Evolutionary conservation across 1,284 basidiomycete genomes (phyloP).

Genomic region (Heterobasidion occidentale): DNA sequence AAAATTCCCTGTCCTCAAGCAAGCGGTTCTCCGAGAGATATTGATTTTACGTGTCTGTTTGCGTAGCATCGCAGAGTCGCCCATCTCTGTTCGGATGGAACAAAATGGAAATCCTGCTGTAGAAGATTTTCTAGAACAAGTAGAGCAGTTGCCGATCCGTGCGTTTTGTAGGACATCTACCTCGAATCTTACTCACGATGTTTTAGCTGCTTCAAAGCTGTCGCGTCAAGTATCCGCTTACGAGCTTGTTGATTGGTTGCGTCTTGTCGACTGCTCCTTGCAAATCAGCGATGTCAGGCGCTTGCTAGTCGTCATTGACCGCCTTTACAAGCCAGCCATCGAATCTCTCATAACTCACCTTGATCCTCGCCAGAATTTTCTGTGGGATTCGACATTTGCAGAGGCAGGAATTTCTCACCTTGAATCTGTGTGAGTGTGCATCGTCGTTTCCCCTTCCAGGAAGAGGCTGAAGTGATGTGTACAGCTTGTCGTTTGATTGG

Average conservation of each 20-base stretch:
- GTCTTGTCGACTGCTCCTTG: slow-evolving; percentile 33
- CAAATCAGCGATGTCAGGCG: slow-evolving; percentile 29
- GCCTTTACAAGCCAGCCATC: slow-evolving; percentile 35
- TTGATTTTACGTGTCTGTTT: slow-evolving; percentile 29
- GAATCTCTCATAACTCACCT: slow-evolving; percentile 34
- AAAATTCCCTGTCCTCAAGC: slow-evolving; percentile 18
- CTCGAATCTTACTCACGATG: slow-evolving; percentile 24
- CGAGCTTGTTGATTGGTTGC: slow-evolving; percentile 53
- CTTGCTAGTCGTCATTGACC: slow-evolving; percentile 28
- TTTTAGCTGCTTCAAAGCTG: slow-evolving; percentile 22
- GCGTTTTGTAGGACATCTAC: background rate
- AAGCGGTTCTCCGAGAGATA: slow-evolving; percentile 40
- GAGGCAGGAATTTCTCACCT: too few relatives aligned
- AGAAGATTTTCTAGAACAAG: slow-evolving; percentile 30
- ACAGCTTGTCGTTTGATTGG: slow-evolving; percentile 15
- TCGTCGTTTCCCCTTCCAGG: too few relatives aligned
- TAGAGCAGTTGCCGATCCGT: slow-evolving; percentile 30
- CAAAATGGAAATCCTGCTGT: slow-evolving; percentile 15
- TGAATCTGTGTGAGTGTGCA: too few relatives aligned
- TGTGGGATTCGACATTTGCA: slow-evolving; percentile 30
- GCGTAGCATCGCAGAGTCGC: slow-evolving; percentile 15
- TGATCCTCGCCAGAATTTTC: slow-evolving; percentile 28
- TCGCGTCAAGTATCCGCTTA: slow-evolving; percentile 32
- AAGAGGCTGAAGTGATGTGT: background rate
- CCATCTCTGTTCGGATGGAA: background rate